phyloP scores from a whole-genome alignment of 2,329 filamentous ascomycete genomes.

The Alternaria dauci region DNA sequence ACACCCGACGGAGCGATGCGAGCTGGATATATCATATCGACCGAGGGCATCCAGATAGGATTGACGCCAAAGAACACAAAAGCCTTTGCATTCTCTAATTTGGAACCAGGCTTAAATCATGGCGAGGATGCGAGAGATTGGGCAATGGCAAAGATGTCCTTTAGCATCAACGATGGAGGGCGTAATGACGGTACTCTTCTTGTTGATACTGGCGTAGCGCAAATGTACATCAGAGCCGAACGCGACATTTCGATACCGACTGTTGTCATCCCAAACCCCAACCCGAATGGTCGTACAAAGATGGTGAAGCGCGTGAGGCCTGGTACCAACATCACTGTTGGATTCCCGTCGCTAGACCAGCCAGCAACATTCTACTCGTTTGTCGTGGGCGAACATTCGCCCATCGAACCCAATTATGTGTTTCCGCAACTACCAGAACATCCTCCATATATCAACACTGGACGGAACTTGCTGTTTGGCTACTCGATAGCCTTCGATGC shows the following conservation, averaged over 20 bases:
- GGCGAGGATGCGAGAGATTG: slow-evolving; percentile 42
- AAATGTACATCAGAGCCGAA: slow-evolving; percentile 48
- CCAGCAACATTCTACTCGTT: slow-evolving; percentile 36
- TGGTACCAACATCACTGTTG: slow-evolving; percentile 40
- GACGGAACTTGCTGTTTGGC: slow-evolving; percentile 43
- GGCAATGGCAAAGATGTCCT: slow-evolving; percentile 46
- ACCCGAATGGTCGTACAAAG: slow-evolving; percentile 34
- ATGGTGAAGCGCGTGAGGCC: slow-evolving; percentile 42
- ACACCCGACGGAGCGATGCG: slow-evolving; percentile 20
- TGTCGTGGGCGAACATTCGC: slow-evolving; percentile 34
- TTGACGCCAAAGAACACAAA: slow-evolving; percentile 33
- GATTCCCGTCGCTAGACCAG: slow-evolving; percentile 30
- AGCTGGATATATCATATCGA: slow-evolving; percentile 43
- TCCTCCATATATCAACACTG: slow-evolving; percentile 46
- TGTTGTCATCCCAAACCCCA: slow-evolving; percentile 43
- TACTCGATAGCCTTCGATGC: slow-evolving; percentile 49
- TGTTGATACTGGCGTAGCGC: slow-evolving; percentile 46
- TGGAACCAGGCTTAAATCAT: slow-evolving; percentile 41
- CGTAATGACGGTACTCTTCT: slow-evolving; percentile 38
- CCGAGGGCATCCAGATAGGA: slow-evolving; percentile 41
- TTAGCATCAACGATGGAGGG: slow-evolving; percentile 34
- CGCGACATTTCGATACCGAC: slow-evolving; percentile 38
- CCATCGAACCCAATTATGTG: slow-evolving; percentile 40
- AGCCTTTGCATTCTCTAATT: slow-evolving; percentile 33
- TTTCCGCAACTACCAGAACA: slow-evolving; percentile 32